Conservation (phyloP, 768 basidiomycete genomes). For the Candolleomyces eurysporus region DNA sequence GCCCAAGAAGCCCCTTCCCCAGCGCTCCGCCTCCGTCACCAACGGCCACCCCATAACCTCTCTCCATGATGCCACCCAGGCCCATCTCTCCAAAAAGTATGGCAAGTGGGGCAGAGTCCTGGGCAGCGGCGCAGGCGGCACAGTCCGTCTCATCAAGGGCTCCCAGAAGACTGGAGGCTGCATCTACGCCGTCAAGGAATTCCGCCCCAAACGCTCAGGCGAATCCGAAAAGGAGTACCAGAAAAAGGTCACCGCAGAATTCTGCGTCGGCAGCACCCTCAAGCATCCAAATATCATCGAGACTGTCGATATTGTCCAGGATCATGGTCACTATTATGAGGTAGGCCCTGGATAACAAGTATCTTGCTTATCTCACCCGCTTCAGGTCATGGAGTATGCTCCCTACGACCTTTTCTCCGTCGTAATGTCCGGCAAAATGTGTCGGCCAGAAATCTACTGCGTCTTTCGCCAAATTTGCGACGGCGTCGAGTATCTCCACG, state of each 20-base stretch:
- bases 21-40: slow-evolving; percentile 21
- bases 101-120: slow-evolving; percentile 98
- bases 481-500: slow-evolving; percentile 97
- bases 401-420: slow-evolving; percentile 98
- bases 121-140: slow-evolving; percentile 97
- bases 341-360: slow-evolving; percentile 41
- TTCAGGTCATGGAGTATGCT: slow-evolving; percentile 98
- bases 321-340: slow-evolving; percentile 99
- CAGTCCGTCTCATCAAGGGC: slow-evolving; percentile 92
- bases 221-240: slow-evolving; percentile 97
- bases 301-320: slow-evolving; percentile 96
- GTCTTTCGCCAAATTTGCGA: slow-evolving; percentile 98
- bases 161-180: slow-evolving; percentile 75
- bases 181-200: slow-evolving; percentile 97
- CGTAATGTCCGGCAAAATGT: slow-evolving; percentile 99
- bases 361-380: slow-evolving; percentile 12
- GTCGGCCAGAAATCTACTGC: slow-evolving; percentile 96
- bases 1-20: slow-evolving; percentile 13
- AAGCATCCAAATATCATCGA: slow-evolving; percentile 97
- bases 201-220: slow-evolving; percentile 82
- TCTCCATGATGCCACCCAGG: slow-evolving; percentile 80
- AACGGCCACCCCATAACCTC: slow-evolving; percentile 45
- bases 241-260: slow-evolving; percentile 99
- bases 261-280: slow-evolving; percentile 93
- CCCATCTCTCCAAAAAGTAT: slow-evolving; percentile 96